Evolutionary conservation across 768 basidiomycete species (phyloP).

Genomic region (Xanthoconium stramineum): DNA sequence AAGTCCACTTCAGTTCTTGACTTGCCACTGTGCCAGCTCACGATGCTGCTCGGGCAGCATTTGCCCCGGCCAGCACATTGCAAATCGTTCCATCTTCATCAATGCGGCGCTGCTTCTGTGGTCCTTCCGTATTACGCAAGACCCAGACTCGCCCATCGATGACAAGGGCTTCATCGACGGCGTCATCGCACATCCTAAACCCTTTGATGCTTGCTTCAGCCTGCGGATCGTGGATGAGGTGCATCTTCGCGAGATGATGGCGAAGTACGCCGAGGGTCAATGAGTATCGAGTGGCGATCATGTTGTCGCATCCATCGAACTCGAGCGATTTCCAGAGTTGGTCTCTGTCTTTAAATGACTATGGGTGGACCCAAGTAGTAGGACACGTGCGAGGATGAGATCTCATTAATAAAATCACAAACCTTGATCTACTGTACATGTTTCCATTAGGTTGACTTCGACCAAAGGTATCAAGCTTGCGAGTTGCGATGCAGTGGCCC

Average conservation of each 20-base stretch:
- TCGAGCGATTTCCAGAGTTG: too few species aligned
- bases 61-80: conserved; percentile 66
- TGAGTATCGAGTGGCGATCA: conserved; percentile 1
- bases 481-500: too few species aligned
- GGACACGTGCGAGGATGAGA: too few species aligned
- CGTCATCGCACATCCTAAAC: conserved; percentile 60
- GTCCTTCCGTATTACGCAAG: conserved; percentile 57
- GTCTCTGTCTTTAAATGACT: too few species aligned
- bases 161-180: conserved; percentile 59
- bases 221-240: conserved; percentile 37
- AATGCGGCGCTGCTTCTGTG: conserved; percentile 63
- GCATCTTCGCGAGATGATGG: conserved; percentile 26
- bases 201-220: conserved; percentile 56
- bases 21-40: background rate
- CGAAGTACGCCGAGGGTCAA: conserved; percentile 19
- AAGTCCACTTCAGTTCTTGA: background rate
- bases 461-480: too few species aligned
- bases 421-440: too few species aligned
- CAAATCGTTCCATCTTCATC: conserved; percentile 58
- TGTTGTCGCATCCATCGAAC: too few species aligned
- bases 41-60: conserved; percentile 35
- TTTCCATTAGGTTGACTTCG: too few species aligned
- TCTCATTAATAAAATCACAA: too few species aligned
- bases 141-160: conserved; percentile 56
- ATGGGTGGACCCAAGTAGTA: too few species aligned